Conservation (phyloP, 2,329 filamentous ascomycete species). For the Allantophomopsis cytisporea region DNA sequence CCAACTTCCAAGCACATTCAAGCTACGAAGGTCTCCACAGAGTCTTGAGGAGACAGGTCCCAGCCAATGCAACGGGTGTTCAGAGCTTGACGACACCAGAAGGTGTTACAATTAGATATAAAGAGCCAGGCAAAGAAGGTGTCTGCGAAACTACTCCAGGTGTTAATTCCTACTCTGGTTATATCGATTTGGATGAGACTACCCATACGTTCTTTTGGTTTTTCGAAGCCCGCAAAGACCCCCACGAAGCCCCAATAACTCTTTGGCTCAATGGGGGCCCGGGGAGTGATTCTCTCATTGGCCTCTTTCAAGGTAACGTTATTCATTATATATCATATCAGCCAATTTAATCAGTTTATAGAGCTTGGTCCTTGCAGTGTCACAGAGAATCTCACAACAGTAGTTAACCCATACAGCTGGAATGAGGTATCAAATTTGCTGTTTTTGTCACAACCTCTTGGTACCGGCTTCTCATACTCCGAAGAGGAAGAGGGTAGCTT, state of each 20-base stretch:
- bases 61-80: conserved; percentile 21
- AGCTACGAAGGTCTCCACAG: conserved; percentile 4
- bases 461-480: conserved; percentile 55
- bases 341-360: conserved; percentile 1
- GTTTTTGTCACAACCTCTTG: conserved; percentile 44
- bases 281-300: conserved; percentile 37
- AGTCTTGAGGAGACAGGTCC: conserved; percentile 19
- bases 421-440: conserved; percentile 39
- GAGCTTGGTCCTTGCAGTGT: conserved; percentile 26
- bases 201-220: conserved; percentile 33
- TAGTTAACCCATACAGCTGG: conserved; percentile 45
- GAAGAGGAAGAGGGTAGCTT: conserved; percentile 11
- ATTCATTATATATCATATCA: conserved; percentile 5
- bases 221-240: conserved; percentile 33
- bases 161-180: conserved; percentile 15
- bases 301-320: conserved; percentile 27
- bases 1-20: conserved; percentile 10
- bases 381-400: conserved; percentile 13
- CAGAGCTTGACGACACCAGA: conserved; percentile 24
- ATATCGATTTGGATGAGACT: conserved; percentile 18
- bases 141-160: conserved; percentile 15
- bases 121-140: conserved; percentile 24
- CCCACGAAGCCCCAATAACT: conserved; percentile 29
- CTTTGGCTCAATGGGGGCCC: conserved; percentile 40
- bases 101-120: conserved; percentile 26